These are phyloP conservation scores for Nakazawaea holstii DNA, from an alignment of 805 yeast genomes.

Conservation along the genomic window DNA sequence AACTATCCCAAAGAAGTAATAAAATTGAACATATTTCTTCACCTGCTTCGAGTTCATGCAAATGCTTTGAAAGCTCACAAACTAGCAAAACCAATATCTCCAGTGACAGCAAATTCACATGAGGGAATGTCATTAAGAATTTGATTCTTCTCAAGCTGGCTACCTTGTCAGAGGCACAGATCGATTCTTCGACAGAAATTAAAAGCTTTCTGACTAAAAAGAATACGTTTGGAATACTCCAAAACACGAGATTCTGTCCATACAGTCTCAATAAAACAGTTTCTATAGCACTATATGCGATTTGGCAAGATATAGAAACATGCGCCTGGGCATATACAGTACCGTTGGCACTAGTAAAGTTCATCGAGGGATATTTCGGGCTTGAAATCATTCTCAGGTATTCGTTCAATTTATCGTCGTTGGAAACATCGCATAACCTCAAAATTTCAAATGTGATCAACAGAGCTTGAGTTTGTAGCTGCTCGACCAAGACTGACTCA, in stretches of 20 bases:
- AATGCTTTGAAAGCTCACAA: conserved; percentile 17
- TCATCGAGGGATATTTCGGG: background rate
- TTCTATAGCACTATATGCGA: conserved; percentile 2
- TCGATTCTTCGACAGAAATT: conserved; percentile 17
- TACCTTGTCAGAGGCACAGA: conserved; percentile 19
- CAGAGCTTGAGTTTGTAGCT: conserved; percentile 16
- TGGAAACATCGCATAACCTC: conserved; percentile 32
- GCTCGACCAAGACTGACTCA: background rate
- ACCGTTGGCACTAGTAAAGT: background rate
- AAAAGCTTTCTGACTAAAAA: conserved; percentile 33
- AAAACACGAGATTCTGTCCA: conserved; percentile 18
- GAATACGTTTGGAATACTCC: conserved; percentile 29
- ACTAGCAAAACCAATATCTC: conserved; percentile 19
- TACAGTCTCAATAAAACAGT: conserved; percentile 19
- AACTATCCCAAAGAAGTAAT: conserved; percentile 13
- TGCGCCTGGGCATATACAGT: background rate
- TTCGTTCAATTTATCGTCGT: conserved; percentile 18
- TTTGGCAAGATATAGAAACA: conserved; percentile 8
- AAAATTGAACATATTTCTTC: conserved; percentile 25
- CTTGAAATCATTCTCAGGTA: background rate
- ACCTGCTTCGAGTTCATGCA: conserved; percentile 15
- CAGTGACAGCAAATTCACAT: conserved; percentile 11
- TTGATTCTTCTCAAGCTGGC: conserved; percentile 31
- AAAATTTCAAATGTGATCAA: conserved; percentile 33
- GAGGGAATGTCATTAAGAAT: conserved; percentile 26